phyloP scores from a whole-genome alignment of 305 asterid species.

The Solanum hybrid region DNA sequence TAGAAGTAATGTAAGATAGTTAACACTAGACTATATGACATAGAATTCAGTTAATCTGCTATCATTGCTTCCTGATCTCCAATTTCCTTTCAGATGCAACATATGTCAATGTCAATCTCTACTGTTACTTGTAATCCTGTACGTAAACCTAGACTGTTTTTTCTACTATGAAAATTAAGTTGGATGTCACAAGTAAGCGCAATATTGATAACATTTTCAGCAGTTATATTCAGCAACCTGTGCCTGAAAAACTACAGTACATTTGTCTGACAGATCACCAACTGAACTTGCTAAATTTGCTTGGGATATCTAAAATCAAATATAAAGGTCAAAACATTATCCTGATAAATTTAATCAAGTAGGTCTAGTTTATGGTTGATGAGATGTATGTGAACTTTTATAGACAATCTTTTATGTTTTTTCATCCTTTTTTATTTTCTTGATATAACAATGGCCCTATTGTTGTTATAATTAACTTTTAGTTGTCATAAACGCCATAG shows the following conservation, averaged over 20 bases:
- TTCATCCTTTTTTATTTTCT: background rate
- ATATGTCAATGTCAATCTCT: background rate
- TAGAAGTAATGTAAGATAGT: background rate
- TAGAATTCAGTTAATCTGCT: background rate
- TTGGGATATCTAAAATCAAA: background rate
- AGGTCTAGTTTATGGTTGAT: background rate
- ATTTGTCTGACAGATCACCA: background rate
- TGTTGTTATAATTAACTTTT: background rate
- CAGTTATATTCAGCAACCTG: background rate
- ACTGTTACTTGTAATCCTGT: background rate
- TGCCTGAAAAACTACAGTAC: background rate
- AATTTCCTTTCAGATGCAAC: background rate
- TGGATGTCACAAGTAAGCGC: background rate
- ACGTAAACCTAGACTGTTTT: background rate
- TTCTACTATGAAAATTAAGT: background rate
- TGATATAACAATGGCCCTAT: background rate
- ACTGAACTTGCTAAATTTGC: background rate
- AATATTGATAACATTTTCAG: background rate
- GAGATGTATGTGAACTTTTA: background rate
- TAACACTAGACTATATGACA: background rate
- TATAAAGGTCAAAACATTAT: background rate
- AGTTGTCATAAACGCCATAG: background rate
- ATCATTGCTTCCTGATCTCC: background rate
- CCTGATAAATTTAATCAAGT: background rate
- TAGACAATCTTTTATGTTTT: background rate